Percentiles rank a stretch among this genome's conserved stretches.
phyloP scores from a whole-genome alignment of 768 basidiomycete genomes.

The Sporobolomyces phaffii region DNA sequence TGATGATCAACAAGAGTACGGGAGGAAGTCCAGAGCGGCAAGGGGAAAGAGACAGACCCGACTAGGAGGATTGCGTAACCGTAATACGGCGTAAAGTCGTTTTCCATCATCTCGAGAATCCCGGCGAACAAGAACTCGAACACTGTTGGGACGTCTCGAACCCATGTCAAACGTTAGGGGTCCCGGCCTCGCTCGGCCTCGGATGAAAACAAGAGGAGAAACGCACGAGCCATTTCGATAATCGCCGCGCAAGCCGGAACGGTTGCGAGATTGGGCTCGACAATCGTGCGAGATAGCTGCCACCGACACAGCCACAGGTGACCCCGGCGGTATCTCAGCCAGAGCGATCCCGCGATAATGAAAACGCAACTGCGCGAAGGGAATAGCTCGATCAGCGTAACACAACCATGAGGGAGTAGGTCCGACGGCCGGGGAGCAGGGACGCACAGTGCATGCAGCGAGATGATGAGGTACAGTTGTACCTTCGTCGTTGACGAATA shows the following conservation, averaged over 20 bases:
- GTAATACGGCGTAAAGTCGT: neutral
- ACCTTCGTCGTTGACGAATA: no score
- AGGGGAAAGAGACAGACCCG: neutral
- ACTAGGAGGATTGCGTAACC: neutral
- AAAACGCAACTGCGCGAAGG: no score
- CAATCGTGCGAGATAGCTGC: neutral
- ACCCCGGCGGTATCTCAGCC: neutral
- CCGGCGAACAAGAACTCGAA: neutral
- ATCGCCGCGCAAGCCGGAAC: neutral
- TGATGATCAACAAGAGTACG: neutral
- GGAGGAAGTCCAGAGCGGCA: neutral
- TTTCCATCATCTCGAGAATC: neutral
- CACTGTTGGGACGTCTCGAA: no score
- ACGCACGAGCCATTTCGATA: neutral
- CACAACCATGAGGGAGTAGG: no score
- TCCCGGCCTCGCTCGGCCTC: no score
- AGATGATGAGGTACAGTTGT: no score
- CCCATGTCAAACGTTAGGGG: no score
- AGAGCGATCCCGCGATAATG: no score
- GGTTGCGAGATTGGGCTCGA: neutral
- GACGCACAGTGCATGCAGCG: no score
- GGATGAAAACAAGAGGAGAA: neutral
- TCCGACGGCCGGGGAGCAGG: no score
- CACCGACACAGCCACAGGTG: neutral
- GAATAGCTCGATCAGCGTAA: no score